phyloP scores from a whole-genome alignment of 768 basidiomycete species.

The Crepidotus variabilis region DNA sequence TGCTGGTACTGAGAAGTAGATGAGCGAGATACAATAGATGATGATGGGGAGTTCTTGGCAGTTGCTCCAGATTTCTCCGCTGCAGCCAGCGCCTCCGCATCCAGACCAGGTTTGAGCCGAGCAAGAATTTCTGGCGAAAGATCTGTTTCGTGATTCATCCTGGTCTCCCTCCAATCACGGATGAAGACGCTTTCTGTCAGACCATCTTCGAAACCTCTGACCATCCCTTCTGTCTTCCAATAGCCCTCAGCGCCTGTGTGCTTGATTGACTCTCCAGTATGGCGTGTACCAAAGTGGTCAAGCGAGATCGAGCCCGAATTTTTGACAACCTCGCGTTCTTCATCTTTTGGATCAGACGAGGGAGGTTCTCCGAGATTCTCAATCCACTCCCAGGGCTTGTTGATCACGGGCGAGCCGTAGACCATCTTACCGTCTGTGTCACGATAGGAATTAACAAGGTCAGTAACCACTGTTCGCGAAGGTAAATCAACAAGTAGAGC shows the following conservation, averaged over 20 bases:
- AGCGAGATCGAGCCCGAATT: slow-evolving; percentile 72
- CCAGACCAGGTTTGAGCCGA: slow-evolving; percentile 17
- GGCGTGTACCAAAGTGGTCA: slow-evolving; percentile 62
- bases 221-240: slow-evolving; percentile 34
- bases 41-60: slow-evolving; percentile 35
- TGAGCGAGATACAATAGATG: slow-evolving; percentile 38
- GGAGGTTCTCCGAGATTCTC: slow-evolving; percentile 67
- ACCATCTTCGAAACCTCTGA: slow-evolving; percentile 65
- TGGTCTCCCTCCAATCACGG: slow-evolving; percentile 76
- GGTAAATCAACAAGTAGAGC: slow-evolving; percentile 55
- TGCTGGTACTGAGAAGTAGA: slow-evolving; percentile 45
- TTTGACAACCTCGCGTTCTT: slow-evolving; percentile 41
- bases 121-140: slow-evolving; percentile 14
- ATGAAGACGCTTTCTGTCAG: slow-evolving; percentile 62
- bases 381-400: slow-evolving; percentile 86
- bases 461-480: slow-evolving; percentile 45
- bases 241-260: slow-evolving; percentile 25
- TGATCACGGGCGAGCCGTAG: slow-evolving; percentile 51
- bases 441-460: slow-evolving; percentile 56
- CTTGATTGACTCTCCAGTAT: slow-evolving; percentile 58
- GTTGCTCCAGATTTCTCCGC: slow-evolving; percentile 8
- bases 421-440: slow-evolving; percentile 50
- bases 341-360: slow-evolving; percentile 39
- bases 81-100: slow-evolving; percentile 10
- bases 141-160: slow-evolving; percentile 40